A percentile compares a stretch with the other conserved stretches of the same genome.
These are phyloP conservation scores for Lagenidium giganteum DNA, from an alignment of 352 stramenopile species.

Conservation along the genomic window DNA sequence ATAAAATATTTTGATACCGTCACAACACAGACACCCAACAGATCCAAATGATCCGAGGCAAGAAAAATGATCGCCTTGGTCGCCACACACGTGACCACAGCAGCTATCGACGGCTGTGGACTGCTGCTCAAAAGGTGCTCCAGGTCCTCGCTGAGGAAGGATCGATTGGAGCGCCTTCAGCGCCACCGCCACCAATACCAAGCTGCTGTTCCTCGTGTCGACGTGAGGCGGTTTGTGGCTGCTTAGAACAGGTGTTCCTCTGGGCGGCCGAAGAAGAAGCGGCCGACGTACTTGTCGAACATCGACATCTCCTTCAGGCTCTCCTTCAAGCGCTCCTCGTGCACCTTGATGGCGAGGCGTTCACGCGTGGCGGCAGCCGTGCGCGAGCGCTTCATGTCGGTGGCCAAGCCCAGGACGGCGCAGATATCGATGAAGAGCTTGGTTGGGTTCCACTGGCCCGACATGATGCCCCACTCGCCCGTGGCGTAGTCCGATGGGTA, in stretches of 20 bases:
- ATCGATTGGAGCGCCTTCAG: too few species aligned
- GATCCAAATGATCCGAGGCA: too few species aligned
- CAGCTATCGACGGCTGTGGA: too few species aligned
- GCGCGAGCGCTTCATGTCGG: conserved; percentile 93
- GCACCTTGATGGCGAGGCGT: conserved; percentile 56
- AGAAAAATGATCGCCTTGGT: too few species aligned
- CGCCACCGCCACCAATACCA: too few species aligned
- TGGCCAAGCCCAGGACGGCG: conserved; percentile 91
- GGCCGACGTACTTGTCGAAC: conserved; percentile 50
- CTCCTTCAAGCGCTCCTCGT: conserved; percentile 51
- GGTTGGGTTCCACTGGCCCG: conserved; percentile 96
- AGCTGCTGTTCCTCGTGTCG: too few species aligned
- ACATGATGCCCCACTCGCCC: conserved; percentile 95
- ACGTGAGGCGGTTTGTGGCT: background rate
- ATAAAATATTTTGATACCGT: too few species aligned
- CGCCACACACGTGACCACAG: too few species aligned
- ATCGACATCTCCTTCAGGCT: conserved; percentile 42
- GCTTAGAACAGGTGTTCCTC: conserved; percentile 74
- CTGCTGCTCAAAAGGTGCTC: too few species aligned
- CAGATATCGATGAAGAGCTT: conserved; percentile 97
- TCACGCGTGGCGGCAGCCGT: conserved; percentile 67
- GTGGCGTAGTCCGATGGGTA: conserved; percentile 99
- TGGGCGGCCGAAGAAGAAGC: conserved; percentile 76
- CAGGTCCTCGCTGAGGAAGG: too few species aligned
- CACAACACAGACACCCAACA: too few species aligned